Conservation (phyloP, 306 rosid species). For the Echinosophora koreensis region DNA sequence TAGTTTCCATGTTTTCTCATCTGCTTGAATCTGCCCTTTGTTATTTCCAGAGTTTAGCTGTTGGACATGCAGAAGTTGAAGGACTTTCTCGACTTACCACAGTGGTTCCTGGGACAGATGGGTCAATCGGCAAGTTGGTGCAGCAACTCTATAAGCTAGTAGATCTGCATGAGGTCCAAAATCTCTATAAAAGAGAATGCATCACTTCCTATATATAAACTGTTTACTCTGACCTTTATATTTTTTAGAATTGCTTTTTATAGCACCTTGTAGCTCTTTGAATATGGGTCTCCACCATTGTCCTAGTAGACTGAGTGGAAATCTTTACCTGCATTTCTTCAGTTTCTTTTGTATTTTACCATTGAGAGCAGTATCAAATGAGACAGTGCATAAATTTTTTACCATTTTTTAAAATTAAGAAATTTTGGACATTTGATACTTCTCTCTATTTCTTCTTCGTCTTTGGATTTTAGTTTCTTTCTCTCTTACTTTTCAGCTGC, state of each 20-base stretch:
- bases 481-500: background rate
- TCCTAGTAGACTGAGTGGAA: conserved; percentile 4
- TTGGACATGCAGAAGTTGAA: conserved; percentile 84
- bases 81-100: conserved; percentile 89
- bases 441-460: conserved; percentile 19
- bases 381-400: conserved; percentile 27
- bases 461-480: background rate
- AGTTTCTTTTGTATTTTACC: conserved; percentile 23
- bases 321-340: conserved; percentile 14
- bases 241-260: conserved; percentile 20
- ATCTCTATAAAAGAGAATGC: conserved; percentile 41
- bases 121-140: conserved; percentile 76
- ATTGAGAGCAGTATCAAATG: conserved; percentile 7
- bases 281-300: conserved; percentile 21
- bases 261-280: conserved; percentile 16
- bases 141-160: conserved; percentile 83
- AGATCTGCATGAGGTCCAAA: conserved; percentile 72
- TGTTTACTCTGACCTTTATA: conserved; percentile 24
- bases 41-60: conserved; percentile 83
- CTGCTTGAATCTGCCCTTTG: conserved; percentile 28
- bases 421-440: conserved; percentile 7
- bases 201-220: conserved; percentile 35
- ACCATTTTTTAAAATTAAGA: background rate
- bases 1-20: conserved; percentile 34
- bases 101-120: conserved; percentile 90